These are phyloP conservation scores for Rhododendron henanense DNA, from an alignment of 148 eudicot genomes.

Conservation along the genomic window DNA sequence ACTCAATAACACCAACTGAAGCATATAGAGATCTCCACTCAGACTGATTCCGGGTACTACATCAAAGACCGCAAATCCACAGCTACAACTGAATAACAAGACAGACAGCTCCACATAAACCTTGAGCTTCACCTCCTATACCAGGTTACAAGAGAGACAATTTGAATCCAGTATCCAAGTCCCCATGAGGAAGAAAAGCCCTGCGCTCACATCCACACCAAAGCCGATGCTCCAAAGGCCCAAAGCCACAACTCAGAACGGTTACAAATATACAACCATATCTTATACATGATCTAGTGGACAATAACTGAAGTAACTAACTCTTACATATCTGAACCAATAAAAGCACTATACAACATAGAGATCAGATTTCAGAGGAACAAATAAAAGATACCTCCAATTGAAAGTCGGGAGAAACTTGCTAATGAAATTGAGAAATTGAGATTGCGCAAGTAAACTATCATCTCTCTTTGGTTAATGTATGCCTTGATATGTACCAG, in stretches of 20 bases:
- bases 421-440: not conserved
- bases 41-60: not conserved
- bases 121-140: not conserved
- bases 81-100: not conserved
- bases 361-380: not conserved
- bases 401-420: not conserved
- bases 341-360: not conserved
- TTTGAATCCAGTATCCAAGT: not conserved
- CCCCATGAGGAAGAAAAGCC: not conserved
- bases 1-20: not conserved
- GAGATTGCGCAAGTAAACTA: not conserved
- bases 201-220: not conserved
- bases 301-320: not conserved
- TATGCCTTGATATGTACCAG: not conserved
- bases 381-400: not conserved
- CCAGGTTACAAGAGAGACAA: not conserved
- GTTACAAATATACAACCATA: not conserved
- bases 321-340: not conserved
- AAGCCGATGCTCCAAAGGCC: not conserved
- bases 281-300: not conserved
- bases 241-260: not conserved
- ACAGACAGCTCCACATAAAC: not conserved
- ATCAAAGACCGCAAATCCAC: not conserved
- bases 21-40: not conserved
- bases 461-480: too few species aligned